Conservation (phyloP, 495 filamentous ascomycete species). For the Aspergillus sclerotioniger region DNA sequence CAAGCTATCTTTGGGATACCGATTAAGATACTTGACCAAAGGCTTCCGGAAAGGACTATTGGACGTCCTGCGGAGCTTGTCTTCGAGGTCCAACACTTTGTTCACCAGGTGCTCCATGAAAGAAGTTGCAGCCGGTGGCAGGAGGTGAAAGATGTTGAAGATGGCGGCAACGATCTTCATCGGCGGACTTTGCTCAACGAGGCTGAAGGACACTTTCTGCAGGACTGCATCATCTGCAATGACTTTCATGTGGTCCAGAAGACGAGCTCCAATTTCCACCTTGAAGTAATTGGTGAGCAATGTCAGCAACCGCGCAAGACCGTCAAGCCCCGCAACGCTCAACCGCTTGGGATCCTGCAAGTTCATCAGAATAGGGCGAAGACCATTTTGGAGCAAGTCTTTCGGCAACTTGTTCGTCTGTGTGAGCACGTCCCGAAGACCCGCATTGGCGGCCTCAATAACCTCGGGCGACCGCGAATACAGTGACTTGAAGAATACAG, state of each 20-base stretch:
- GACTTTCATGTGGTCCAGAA: slow-evolving; percentile 88
- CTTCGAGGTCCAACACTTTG: slow-evolving; percentile 83
- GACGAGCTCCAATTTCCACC: slow-evolving; percentile 87
- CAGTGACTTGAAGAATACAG: slow-evolving; percentile 95
- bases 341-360: slow-evolving; percentile 90
- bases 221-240: slow-evolving; percentile 78
- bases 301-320: slow-evolving; percentile 81
- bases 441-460: slow-evolving; percentile 89
- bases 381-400: slow-evolving; percentile 88
- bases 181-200: slow-evolving; percentile 84
- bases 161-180: slow-evolving; percentile 94
- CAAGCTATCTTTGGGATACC: slow-evolving; percentile 87
- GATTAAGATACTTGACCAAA: slow-evolving; percentile 90
- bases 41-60: slow-evolving; percentile 90
- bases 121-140: slow-evolving; percentile 81
- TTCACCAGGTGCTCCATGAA: slow-evolving; percentile 90
- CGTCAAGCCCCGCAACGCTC: slow-evolving; percentile 85
- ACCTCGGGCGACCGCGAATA: slow-evolving; percentile 90
- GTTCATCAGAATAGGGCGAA: slow-evolving; percentile 92
- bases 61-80: slow-evolving; percentile 81
- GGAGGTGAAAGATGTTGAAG: slow-evolving; percentile 92
- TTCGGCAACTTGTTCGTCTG: slow-evolving; percentile 92
- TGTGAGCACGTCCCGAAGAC: slow-evolving; percentile 76
- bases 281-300: slow-evolving; percentile 98
- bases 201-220: slow-evolving; percentile 88